phyloP scores from a whole-genome alignment of 495 filamentous ascomycete genomes.

The Daldinia decipiens region DNA sequence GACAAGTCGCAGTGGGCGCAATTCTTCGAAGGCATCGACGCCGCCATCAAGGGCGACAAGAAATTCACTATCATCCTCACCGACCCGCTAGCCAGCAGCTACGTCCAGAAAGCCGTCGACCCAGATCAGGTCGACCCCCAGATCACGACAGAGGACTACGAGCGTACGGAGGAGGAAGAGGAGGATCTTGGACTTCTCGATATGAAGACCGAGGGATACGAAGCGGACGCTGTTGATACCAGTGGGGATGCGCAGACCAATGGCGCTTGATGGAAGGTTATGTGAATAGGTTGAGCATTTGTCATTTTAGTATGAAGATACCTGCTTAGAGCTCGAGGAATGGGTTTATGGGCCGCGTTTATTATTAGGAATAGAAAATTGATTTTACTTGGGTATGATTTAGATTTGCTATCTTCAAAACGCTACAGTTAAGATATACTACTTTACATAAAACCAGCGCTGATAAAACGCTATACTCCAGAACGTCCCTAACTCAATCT shows the following conservation, averaged over 20 bases:
- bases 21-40: slow-evolving; percentile 80
- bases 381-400: background rate
- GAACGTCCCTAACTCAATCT: background rate
- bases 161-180: slow-evolving; percentile 86
- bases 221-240: slow-evolving; percentile 55
- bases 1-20: slow-evolving; percentile 76
- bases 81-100: slow-evolving; percentile 90
- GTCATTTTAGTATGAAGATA: slow-evolving; percentile 35
- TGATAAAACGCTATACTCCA: slow-evolving; percentile 9
- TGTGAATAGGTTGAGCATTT: slow-evolving; percentile 8
- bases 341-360: slow-evolving; percentile 4
- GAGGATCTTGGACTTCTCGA: slow-evolving; percentile 89
- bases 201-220: slow-evolving; percentile 93
- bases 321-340: slow-evolving; percentile 24
- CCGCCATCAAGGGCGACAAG: slow-evolving; percentile 81
- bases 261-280: slow-evolving; percentile 3
- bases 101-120: slow-evolving; percentile 86
- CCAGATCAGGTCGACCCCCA: slow-evolving; percentile 78
- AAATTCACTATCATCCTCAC: slow-evolving; percentile 87
- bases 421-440: slow-evolving; percentile 9
- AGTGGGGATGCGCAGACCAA: slow-evolving; percentile 21
- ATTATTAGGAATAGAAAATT: slow-evolving; percentile 20
- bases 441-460: slow-evolving; percentile 7
- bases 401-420: background rate
- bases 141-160: slow-evolving; percentile 84